Percentiles rank a stretch among this genome's conserved stretches.
Evolutionary conservation across 176 grass and related monocot species (phyloP).

Genomic region (Thalia dealbata): DNA sequence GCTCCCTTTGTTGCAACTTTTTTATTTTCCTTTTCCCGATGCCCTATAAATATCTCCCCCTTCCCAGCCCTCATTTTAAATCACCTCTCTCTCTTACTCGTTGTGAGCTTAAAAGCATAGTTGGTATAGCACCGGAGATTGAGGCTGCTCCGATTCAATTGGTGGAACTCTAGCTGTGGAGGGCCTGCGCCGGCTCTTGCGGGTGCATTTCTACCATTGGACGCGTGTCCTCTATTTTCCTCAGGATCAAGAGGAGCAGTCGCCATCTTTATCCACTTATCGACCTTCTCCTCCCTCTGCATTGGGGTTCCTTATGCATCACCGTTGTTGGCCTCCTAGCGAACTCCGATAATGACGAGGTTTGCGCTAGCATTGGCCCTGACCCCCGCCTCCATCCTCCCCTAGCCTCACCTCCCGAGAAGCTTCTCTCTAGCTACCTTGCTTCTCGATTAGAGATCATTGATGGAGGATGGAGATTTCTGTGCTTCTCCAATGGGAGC

Average conservation of each 20-base stretch:
- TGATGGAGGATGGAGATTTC: constrained; percentile 11
- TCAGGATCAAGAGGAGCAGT: constrained; percentile 17
- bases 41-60: neutral
- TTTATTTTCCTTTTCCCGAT: neutral
- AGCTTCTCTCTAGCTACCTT: too few species aligned
- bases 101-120: neutral
- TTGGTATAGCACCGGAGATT: neutral
- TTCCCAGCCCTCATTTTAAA: neutral
- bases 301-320: constrained; percentile 51
- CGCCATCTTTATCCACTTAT: constrained; percentile 4
- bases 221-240: constrained; percentile 15
- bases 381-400: too few species aligned
- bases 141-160: neutral
- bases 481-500: constrained; percentile 44
- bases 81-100: too few species aligned
- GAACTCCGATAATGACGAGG: constrained; percentile 57
- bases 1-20: neutral
- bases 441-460: neutral
- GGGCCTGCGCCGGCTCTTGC: neutral
- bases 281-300: constrained; percentile 25
- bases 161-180: neutral
- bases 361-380: too few species aligned
- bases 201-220: too few species aligned
- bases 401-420: too few species aligned
- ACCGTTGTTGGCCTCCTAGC: constrained; percentile 44